Conservation (phyloP, 768 basidiomycete genomes). For the Aureoboletus auriporus region DNA sequence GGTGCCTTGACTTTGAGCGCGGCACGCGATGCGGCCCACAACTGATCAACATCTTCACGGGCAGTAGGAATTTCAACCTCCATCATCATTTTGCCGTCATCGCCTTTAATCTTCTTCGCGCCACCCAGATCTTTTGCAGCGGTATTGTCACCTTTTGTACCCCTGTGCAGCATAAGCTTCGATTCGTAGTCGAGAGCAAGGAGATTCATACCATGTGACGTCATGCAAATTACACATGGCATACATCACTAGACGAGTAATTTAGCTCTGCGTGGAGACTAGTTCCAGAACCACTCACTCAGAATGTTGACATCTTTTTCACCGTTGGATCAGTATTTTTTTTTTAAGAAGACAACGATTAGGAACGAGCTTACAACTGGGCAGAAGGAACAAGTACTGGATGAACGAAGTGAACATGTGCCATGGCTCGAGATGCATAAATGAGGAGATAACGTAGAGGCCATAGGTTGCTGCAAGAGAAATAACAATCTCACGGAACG, state of each 20-base stretch:
- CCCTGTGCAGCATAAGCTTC: slow-evolving; percentile 41
- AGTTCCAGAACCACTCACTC: slow-evolving; percentile 38
- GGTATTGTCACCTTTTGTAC: slow-evolving; percentile 91
- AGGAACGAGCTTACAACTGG: slow-evolving; percentile 48
- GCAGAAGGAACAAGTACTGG: slow-evolving; percentile 90
- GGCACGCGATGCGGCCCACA: slow-evolving; percentile 76
- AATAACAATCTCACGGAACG: slow-evolving; percentile 81
- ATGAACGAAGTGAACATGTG: slow-evolving; percentile 93
- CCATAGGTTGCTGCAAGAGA: slow-evolving; percentile 75
- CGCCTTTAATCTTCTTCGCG: slow-evolving; percentile 84
- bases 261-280: background rate
- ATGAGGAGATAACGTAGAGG: slow-evolving; percentile 79
- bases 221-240: slow-evolving; percentile 92
- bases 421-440: slow-evolving; percentile 94
- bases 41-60: slow-evolving; percentile 81
- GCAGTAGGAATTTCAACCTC: slow-evolving; percentile 82
- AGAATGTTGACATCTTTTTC: slow-evolving; percentile 70
- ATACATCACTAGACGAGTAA: slow-evolving; percentile 65
- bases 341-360: background rate
- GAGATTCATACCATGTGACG: slow-evolving; percentile 58
- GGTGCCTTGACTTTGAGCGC: slow-evolving; percentile 65
- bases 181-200: background rate
- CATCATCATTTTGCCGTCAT: slow-evolving; percentile 81
- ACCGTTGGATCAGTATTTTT: slow-evolving; percentile 6
- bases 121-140: slow-evolving; percentile 84